Conservation (phyloP, 257 asterid genomes). For the Cruciata laevipes region DNA sequence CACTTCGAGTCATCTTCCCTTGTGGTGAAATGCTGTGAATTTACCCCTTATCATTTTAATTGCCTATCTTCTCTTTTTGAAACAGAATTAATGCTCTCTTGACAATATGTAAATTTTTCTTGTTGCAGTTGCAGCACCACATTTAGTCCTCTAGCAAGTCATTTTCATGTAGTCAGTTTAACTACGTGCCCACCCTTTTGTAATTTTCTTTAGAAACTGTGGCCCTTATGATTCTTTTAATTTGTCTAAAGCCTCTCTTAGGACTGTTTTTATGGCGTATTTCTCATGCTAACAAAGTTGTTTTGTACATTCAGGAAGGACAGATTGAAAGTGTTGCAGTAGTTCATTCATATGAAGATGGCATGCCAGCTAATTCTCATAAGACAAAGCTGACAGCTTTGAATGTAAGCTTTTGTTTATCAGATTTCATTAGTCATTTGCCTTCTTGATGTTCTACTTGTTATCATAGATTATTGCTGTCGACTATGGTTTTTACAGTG, state of each 20-base stretch:
- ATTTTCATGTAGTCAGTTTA: neutral
- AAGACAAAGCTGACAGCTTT: conserved; percentile 86
- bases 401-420: conserved; percentile 46
- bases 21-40: neutral
- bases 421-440: conserved; percentile 11
- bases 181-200: neutral
- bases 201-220: neutral
- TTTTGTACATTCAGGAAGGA: conserved; percentile 67
- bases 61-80: neutral
- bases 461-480: neutral
- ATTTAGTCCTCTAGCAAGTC: neutral
- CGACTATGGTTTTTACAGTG: neutral
- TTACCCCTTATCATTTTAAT: neutral
- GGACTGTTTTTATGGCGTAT: neutral
- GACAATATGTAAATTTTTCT: neutral
- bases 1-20: neutral
- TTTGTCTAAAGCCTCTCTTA: neutral
- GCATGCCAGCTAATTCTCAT: conserved; percentile 71
- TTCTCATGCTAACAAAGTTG: conserved; percentile 8
- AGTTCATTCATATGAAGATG: conserved; percentile 92
- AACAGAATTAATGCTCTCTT: conserved; percentile 5
- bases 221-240: neutral
- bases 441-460: conserved; percentile 2
- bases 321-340: conserved; percentile 75
- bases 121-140: neutral